These are phyloP conservation scores for Hygrophorus pudorinus DNA, from an alignment of 768 basidiomycete genomes.

Conservation along the genomic window DNA sequence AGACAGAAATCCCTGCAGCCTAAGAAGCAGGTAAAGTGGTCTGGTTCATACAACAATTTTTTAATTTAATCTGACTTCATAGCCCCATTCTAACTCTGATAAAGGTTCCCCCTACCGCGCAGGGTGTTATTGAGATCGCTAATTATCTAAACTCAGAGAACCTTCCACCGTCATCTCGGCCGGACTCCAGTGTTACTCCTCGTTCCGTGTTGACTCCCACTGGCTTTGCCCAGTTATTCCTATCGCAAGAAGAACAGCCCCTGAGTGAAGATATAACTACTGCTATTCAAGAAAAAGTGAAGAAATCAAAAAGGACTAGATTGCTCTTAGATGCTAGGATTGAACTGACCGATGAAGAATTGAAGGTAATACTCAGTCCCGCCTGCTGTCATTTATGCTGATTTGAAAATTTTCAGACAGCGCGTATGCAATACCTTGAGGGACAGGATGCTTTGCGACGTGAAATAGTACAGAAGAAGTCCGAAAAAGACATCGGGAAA, in stretches of 20 bases:
- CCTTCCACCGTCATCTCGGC: not conserved
- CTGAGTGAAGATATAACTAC: constrained; percentile 21
- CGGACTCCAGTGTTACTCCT: not conserved
- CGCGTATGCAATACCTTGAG: constrained; percentile 58
- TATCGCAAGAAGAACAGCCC: constrained; percentile 30
- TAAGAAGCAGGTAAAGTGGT: no score
- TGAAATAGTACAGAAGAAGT: constrained; percentile 39
- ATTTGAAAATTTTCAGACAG: constrained; percentile 28
- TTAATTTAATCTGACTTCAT: not conserved
- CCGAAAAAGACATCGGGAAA: constrained; percentile 43
- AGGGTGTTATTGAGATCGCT: not conserved
- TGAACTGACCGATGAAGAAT: constrained; percentile 75
- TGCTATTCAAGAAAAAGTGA: constrained; percentile 13
- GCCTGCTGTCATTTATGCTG: not conserved
- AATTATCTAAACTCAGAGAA: not conserved
- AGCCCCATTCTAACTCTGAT: not conserved
- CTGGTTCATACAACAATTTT: not conserved
- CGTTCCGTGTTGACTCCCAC: not conserved
- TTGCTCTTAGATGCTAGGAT: constrained; percentile 62
- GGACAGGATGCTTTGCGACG: constrained; percentile 46
- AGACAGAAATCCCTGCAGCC: no score
- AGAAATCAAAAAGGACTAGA: constrained; percentile 40
- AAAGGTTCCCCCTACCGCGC: not conserved
- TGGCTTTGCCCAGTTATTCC: constrained; percentile 24
- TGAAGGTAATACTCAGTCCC: constrained; percentile 39